phyloP scores from a whole-genome alignment of 352 stramenopile species.

The Pythium pyrilobum region DNA sequence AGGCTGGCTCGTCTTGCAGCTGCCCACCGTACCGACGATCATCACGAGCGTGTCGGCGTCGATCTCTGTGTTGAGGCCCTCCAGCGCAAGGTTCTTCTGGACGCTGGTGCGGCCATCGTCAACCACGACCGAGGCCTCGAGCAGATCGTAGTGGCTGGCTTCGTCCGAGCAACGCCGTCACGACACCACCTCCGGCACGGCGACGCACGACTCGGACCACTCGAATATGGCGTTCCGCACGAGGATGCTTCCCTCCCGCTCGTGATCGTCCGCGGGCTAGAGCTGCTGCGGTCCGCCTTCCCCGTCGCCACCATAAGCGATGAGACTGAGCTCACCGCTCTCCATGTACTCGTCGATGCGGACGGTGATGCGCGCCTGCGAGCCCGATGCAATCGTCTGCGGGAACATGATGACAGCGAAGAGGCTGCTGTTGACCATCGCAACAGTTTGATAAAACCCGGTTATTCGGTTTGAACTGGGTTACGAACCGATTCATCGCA shows the following conservation, averaged over 20 bases:
- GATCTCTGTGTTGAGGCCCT: slow-evolving; percentile 51
- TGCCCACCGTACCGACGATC: slow-evolving; percentile 45
- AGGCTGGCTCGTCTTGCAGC: slow-evolving; percentile 50
- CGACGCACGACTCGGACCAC: neutral
- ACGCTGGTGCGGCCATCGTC: slow-evolving; percentile 15
- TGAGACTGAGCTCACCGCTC: neutral
- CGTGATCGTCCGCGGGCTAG: neutral
- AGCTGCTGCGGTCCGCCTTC: slow-evolving; percentile 42
- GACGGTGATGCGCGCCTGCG: slow-evolving; percentile 1
- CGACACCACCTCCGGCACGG: neutral
- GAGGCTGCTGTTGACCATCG: slow-evolving; percentile 42
- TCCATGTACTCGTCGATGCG: slow-evolving; percentile 9
- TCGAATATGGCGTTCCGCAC: neutral
- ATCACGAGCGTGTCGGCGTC: slow-evolving; percentile 45
- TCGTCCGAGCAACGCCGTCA: too few species aligned
- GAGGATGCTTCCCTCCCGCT: neutral
- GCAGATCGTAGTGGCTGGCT: too few species aligned
- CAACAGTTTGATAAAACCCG: too few species aligned
- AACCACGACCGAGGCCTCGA: too few species aligned
- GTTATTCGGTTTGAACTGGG: too few species aligned
- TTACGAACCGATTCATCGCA: too few species aligned
- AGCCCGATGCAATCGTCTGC: neutral
- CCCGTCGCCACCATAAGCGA: too few species aligned
- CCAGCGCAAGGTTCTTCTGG: slow-evolving; percentile 15
- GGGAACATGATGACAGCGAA: slow-evolving; percentile 17